Conservation (phyloP, 495 filamentous ascomycete genomes). For the Glarea lozoyensis region DNA sequence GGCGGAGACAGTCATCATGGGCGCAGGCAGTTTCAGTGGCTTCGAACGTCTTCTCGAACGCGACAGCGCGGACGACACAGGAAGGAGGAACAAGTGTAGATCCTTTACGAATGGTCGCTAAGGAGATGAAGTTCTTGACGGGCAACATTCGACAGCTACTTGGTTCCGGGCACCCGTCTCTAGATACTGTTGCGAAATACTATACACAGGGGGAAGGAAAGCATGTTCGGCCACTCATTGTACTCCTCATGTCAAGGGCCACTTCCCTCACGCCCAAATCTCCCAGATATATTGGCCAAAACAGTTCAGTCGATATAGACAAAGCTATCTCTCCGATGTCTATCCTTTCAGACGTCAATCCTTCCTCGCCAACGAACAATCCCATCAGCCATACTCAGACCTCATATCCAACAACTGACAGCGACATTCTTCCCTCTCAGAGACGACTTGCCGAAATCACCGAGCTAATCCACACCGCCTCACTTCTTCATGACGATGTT, state of each 20-base stretch:
- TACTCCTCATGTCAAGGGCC: conserved; percentile 91
- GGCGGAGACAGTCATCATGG: conserved; percentile 40
- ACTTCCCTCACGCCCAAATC: conserved; percentile 70
- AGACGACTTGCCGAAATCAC: conserved; percentile 90
- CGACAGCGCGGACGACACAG: conserved; percentile 45
- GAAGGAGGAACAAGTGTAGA: conserved; percentile 55
- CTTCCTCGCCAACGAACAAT: conserved; percentile 42
- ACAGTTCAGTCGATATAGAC: conserved; percentile 48
- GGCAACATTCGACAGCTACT: conserved; percentile 82
- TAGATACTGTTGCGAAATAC: conserved; percentile 95
- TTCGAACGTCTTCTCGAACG: conserved; percentile 65
- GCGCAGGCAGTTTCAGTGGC: conserved; percentile 70
- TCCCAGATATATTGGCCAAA: conserved; percentile 28
- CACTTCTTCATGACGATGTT: conserved; percentile 94
- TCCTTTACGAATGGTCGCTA: conserved; percentile 73
- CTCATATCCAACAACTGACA: conserved; percentile 42
- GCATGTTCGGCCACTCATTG: conserved; percentile 87
- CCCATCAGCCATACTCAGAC: conserved; percentile 35
- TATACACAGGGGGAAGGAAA: conserved; percentile 97
- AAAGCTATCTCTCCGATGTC: conserved; percentile 63
- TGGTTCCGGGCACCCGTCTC: conserved; percentile 83
- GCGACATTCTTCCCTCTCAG: conserved; percentile 86
- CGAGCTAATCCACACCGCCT: conserved; percentile 93
- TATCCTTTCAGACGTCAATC: conserved; percentile 78
- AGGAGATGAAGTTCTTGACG: conserved; percentile 90